Evolutionary conservation across 768 basidiomycete genomes (phyloP), one percentile per base, ranked within the genome.

Genomic region (Boletus sp.): DNA sequence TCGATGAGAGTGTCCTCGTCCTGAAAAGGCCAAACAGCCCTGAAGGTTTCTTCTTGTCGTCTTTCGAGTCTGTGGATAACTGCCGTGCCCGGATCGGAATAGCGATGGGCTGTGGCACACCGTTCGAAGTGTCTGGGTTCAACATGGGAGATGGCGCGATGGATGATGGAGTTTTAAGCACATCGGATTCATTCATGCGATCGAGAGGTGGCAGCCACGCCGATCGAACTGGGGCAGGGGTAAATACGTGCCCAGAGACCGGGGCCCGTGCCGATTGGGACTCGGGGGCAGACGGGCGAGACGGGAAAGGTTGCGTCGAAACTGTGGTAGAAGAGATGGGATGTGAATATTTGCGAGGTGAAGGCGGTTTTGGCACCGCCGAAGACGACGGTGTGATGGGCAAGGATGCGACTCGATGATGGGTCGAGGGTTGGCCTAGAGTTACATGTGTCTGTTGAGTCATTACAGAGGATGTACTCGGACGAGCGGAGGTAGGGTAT

Each of bases 131-230:
- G 17, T 56, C 73, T 13, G 77, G 70, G 48, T 77, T 77, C 37
- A 78, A 65, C 53, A 76, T 70, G 10, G 79, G 79, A 0, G 74
- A 74, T 4, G 73, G 79, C 4, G 81, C 81, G 17, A 87, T 76
- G 1, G 86, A 86, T 13, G 85, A 86, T 6, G 85, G 84, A 0
- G 85, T 87, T 62, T 76, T 77, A 34, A 87, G 75, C 37, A 82
- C 71, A 51, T 77, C 75, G 9, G 79, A 77, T 43, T 84, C 84
- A 49, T 79, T 66, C 37, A 69, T 63, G 30, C 73, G 73, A 39
- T 73, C 68, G 21, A 57, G 66, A 34, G 69, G 53, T 29, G 64
- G 55, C 14, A 53, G 40, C 17, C 68, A 53, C 51, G 56, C 41
- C 54, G 66, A 43, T 49, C 65, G 69, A 7, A 60, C 49, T 30